These are phyloP conservation scores for Puya raimondii DNA, from an alignment of 176 grass and related monocot genomes.

Conservation along the genomic window DNA sequence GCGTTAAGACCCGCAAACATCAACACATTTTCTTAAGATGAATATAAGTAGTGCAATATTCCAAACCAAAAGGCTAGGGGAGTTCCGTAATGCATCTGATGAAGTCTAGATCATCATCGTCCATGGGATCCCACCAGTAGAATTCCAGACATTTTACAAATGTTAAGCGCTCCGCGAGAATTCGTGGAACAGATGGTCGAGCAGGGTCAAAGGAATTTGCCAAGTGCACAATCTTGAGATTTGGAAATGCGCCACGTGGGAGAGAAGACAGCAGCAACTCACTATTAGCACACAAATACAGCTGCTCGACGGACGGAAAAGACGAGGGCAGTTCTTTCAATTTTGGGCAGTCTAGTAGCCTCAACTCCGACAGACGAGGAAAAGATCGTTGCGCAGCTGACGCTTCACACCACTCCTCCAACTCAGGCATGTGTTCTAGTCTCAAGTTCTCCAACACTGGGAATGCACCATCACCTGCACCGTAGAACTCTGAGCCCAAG, in stretches of 20 bases:
- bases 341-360: neutral
- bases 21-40: no score
- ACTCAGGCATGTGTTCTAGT: neutral
- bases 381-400: neutral
- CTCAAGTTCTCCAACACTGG: neutral
- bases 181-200: no score
- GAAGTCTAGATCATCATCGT: no score
- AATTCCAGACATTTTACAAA: no score
- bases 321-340: neutral
- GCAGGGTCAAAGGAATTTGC: neutral
- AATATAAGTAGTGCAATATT: no score
- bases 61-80: no score
- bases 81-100: no score
- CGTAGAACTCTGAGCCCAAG: neutral
- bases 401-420: neutral
- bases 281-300: neutral
- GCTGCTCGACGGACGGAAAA: neutral
- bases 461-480: neutral
- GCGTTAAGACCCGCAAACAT: no score
- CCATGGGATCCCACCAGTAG: no score
- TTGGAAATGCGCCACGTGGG: conserved; percentile 9
- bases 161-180: no score
- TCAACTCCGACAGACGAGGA: neutral
- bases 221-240: neutral
- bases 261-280: neutral